Conservation (phyloP, 2,329 filamentous ascomycete species). For the Fusarium sterilihyphosum region DNA sequence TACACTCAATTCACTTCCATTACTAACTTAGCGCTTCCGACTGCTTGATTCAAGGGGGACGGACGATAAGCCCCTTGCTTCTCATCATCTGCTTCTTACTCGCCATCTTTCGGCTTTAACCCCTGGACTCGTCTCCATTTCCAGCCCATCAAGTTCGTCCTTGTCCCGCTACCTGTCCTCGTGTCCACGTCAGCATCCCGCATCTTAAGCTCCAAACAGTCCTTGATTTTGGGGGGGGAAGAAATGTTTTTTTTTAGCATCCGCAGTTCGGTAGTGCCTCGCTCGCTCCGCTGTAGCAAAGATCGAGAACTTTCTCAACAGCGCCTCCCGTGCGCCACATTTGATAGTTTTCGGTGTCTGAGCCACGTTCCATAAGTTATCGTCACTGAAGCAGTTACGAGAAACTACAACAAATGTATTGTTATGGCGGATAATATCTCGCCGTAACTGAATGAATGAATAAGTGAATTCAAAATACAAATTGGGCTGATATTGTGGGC, state of each 20-base stretch:
- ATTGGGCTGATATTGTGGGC: neutral
- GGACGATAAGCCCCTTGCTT: slow-evolving; percentile 12
- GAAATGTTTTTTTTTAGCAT: slow-evolving; percentile 22
- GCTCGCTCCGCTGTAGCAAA: slow-evolving; percentile 1
- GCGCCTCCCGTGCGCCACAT: slow-evolving; percentile 26
- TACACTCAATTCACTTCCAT: neutral
- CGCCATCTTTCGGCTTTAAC: neutral
- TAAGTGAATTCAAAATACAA: neutral
- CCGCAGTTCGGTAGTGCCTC: slow-evolving; percentile 21
- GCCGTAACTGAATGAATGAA: too few relatives aligned
- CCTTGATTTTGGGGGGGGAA: neutral
- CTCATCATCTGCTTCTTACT: neutral
- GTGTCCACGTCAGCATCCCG: slow-evolving; percentile 37
- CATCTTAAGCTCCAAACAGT: slow-evolving; percentile 6
- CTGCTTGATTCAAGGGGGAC: slow-evolving; percentile 15
- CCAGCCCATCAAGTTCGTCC: neutral
- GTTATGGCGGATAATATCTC: neutral
- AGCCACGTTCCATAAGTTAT: neutral
- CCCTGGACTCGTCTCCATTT: slow-evolving; percentile 21
- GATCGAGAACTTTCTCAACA: slow-evolving; percentile 2
- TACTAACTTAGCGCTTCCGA: neutral
- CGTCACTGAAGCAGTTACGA: neutral
- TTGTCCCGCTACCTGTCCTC: slow-evolving; percentile 19
- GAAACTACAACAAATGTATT: neutral
- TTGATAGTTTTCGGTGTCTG: neutral